A percentile compares a stretch with the other conserved stretches of the same genome.
These are phyloP conservation scores for Fusarium palustre DNA, from an alignment of 2,329 filamentous ascomycete species.

Conservation along the genomic window DNA sequence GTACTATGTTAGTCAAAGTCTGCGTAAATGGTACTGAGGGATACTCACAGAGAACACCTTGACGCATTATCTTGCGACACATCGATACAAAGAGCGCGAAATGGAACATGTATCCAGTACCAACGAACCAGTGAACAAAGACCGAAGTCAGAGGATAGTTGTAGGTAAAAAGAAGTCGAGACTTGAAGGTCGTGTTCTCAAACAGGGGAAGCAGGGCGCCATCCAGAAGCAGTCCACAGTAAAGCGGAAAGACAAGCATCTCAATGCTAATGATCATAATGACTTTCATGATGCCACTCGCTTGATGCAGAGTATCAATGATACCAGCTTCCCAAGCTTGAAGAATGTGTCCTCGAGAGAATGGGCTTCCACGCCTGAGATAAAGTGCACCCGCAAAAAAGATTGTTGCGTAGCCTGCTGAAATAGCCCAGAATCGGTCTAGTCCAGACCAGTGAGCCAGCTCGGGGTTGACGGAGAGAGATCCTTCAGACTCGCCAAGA, in stretches of 20 bases:
- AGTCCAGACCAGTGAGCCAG: conserved; percentile 75
- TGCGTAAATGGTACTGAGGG: background rate
- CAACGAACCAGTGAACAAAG: conserved; percentile 98
- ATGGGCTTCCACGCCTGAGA: conserved; percentile 76
- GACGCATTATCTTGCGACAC: conserved; percentile 97
- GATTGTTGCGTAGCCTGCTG: conserved; percentile 83
- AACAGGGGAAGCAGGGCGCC: conserved; percentile 90
- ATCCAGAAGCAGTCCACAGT: conserved; percentile 93
- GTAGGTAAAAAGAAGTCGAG: conserved; percentile 81
- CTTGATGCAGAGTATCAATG: conserved; percentile 88
- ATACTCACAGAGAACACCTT: conserved; percentile 87
- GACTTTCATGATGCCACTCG: conserved; percentile 96
- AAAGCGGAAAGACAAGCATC: conserved; percentile 96
- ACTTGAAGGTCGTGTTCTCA: conserved; percentile 79
- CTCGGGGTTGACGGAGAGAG: conserved; percentile 62
- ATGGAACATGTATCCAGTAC: conserved; percentile 99
- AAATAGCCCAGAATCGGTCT: conserved; percentile 77
- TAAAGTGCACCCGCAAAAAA: conserved; percentile 82
- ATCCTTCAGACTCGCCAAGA: conserved; percentile 58
- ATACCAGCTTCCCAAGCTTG: conserved; percentile 79
- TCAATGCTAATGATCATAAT: conserved; percentile 99
- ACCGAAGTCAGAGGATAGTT: conserved; percentile 87
- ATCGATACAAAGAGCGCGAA: conserved; percentile 98
- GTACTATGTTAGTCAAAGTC: conserved; percentile 21
- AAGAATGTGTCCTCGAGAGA: conserved; percentile 68